Evolutionary conservation across 768 basidiomycete genomes (phyloP), one percentile per base, ranked within the genome.

Genomic region (Inosperma sp.): DNA sequence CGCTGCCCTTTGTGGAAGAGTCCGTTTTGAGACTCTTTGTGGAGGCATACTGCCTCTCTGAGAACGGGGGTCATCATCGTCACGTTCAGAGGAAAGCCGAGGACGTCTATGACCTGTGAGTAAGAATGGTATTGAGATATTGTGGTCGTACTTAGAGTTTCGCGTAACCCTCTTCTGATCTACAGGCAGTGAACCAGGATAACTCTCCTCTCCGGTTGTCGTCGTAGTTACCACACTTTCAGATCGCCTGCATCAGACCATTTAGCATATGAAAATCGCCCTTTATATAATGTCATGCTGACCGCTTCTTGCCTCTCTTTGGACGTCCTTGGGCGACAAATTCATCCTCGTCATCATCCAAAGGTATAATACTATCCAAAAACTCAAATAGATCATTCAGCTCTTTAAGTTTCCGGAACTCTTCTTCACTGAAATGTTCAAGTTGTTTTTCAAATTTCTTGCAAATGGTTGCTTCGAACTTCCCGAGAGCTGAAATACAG

Each of bases 371-470:
- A 8, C 82, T 79, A 55, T 90, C 88, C 63, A 89, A 59, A 62
- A 86, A 86, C 39, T 78, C 73, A 60, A 90, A 90, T 22, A 87
- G 59, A 0, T 79, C 75, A 33, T 80, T 75, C 22, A 88, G 74
- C 23, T 79, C 70, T 46, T 82, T 78, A 3, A 89, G 71, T 48
- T 84, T 72, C 52, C 84, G 70, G 52, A 80, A 83, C 35, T 89
- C 85, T 31, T 79, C 84, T 59, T 88, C 86, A 52, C 75, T 81
- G 63, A 90, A 85, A 52, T 76, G 77, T 53, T 83, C 81, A 10
- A 93, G 69, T 57, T 86, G 82, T 48, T 79, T 75, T 30, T 81
- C 79, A 55, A 83, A 92, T 59, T 81, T 83, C 73, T 90, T 93
- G 42, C 69, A 65, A 35, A 96, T 71, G 4, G 71, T 53, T 0